Evolutionary conservation across 768 basidiomycete species (phyloP).

Genomic region (Coprinopsis sp.): DNA sequence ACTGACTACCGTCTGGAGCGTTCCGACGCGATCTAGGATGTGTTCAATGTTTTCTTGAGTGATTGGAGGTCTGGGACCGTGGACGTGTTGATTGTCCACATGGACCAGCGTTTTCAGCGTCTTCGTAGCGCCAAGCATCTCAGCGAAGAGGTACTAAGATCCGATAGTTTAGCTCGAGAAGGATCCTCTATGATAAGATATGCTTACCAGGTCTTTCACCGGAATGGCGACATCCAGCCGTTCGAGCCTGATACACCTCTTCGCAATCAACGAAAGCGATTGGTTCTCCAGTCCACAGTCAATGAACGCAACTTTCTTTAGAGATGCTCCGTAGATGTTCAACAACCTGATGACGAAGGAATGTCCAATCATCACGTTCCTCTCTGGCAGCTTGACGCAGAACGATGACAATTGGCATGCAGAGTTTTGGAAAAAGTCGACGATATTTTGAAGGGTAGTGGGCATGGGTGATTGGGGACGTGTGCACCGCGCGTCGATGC

Average conservation of each 20-base stretch:
- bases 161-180: neutral
- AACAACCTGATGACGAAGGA: slow-evolving; percentile 41
- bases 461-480: slow-evolving; percentile 27
- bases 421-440: slow-evolving; percentile 28
- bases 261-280: slow-evolving; percentile 37
- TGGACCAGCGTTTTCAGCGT: neutral
- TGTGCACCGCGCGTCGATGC: slow-evolving; percentile 44
- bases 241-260: slow-evolving; percentile 41
- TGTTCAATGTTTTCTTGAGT: slow-evolving; percentile 1
- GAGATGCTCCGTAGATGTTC: slow-evolving; percentile 34
- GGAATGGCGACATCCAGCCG: slow-evolving; percentile 49
- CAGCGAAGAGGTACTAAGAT: neutral
- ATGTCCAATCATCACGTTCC: slow-evolving; percentile 32
- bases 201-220: slow-evolving; percentile 43
- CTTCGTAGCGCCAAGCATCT: neutral
- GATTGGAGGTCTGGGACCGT: neutral
- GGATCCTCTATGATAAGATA: neutral
- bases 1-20: slow-evolving; percentile 1
- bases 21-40: neutral
- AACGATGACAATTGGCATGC: slow-evolving; percentile 33
- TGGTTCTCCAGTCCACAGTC: slow-evolving; percentile 39
- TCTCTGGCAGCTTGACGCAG: slow-evolving; percentile 42
- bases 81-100: neutral
- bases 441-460: slow-evolving; percentile 24
- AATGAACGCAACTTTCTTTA: slow-evolving; percentile 43